These are phyloP conservation scores for Allium fistulosum DNA, from an alignment of 106 monocot genomes.

Conservation along the genomic window DNA sequence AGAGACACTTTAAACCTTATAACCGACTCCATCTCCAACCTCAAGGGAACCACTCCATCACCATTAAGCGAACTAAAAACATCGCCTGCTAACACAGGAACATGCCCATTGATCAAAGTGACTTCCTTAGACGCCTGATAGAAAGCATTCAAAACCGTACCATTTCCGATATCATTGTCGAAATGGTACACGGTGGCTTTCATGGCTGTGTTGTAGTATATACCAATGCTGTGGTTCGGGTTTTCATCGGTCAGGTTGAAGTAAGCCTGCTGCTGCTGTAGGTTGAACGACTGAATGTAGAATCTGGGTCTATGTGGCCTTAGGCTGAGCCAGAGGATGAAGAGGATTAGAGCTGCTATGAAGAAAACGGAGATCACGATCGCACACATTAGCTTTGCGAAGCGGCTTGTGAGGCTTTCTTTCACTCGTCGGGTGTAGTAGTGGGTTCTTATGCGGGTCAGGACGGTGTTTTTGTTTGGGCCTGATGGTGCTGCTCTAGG, in stretches of 20 bases:
- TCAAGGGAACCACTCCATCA: background rate
- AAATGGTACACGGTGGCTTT: background rate
- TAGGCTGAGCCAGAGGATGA: slow-evolving; percentile 15
- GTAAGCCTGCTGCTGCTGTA: slow-evolving; percentile 2
- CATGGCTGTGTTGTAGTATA: slow-evolving; percentile 13
- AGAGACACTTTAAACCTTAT: slow-evolving; percentile 11
- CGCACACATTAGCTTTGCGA: background rate
- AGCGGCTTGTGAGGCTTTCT: background rate
- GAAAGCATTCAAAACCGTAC: slow-evolving; percentile 9
- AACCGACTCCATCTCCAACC: slow-evolving; percentile 6
- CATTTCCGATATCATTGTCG: background rate
- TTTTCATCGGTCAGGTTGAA: slow-evolving; percentile 16
- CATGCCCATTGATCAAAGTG: slow-evolving; percentile 1
- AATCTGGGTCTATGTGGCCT: slow-evolving; percentile 14
- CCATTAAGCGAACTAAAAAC: background rate
- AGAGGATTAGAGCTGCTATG: slow-evolving; percentile 1
- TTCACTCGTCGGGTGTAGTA: background rate
- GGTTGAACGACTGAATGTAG: slow-evolving; percentile 19
- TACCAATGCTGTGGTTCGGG: slow-evolving; percentile 11
- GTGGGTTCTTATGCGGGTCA: background rate
- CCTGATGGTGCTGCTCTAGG: too few relatives aligned
- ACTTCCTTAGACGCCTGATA: slow-evolving; percentile 15
- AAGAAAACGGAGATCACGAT: background rate
- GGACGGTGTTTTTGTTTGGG: too few relatives aligned
- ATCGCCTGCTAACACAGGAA: too few relatives aligned